Evolutionary conservation across 192 early-diverging fungal genomes (phyloP).

Genomic region (Coemansia aciculifera): DNA sequence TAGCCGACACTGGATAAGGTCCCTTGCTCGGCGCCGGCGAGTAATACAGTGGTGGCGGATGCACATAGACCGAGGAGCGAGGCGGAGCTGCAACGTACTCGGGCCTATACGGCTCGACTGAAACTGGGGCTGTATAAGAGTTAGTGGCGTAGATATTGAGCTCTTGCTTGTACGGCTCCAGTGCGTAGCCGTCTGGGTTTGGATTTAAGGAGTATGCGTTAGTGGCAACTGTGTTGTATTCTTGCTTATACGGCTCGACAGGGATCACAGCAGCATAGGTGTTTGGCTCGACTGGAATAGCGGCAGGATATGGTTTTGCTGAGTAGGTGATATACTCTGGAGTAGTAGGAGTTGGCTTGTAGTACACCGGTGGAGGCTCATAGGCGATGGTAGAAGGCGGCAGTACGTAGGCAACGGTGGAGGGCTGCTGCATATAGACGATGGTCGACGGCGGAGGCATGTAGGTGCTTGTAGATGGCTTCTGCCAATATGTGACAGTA

Average conservation of each 20-base stretch:
- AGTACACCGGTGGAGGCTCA: not conserved
- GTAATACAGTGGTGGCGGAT: not conserved
- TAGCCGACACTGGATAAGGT: not conserved
- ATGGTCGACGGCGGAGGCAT: not conserved
- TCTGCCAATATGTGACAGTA: not conserved
- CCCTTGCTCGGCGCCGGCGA: not conserved
- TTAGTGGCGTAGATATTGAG: not conserved
- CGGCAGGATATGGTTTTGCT: not conserved
- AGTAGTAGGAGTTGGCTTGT: not conserved
- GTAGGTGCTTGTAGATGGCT: not conserved
- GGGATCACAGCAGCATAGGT: not conserved
- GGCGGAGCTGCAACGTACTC: not conserved
- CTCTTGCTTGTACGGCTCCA: constrained; percentile 7
- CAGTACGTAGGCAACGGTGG: not conserved
- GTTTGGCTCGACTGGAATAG: not conserved
- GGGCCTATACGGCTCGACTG: not conserved
- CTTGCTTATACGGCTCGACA: not conserved
- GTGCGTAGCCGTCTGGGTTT: not conserved
- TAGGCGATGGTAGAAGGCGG: not conserved
- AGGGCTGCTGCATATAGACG: not conserved
- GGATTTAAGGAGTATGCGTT: not conserved
- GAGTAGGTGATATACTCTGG: not conserved
- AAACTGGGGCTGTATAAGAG: not conserved
- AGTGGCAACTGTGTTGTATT: not conserved
- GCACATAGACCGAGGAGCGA: not conserved